A percentile compares a stretch with the other conserved stretches of the same genome.
Evolutionary conservation across 2,329 filamentous ascomycete genomes (phyloP).

Genomic region (Aspergillus melleus): DNA sequence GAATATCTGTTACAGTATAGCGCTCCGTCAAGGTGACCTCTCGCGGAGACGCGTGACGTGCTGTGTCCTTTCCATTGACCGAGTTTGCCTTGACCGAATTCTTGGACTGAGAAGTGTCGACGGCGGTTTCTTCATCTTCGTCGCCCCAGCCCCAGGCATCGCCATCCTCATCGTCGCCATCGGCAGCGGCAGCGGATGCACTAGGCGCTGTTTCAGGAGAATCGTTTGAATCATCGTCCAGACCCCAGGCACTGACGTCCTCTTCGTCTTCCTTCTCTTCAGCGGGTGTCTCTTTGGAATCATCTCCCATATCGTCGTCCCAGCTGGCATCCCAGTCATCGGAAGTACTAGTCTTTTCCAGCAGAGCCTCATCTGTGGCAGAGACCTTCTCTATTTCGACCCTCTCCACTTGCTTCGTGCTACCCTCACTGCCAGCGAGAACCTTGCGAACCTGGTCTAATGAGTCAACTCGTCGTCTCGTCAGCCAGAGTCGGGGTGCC

Average conservation of each 20-base stretch:
- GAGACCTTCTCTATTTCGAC: constrained; percentile 81
- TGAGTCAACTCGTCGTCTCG: constrained; percentile 75
- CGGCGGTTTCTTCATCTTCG: constrained; percentile 50
- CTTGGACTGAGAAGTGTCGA: constrained; percentile 20
- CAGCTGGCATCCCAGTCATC: constrained; percentile 78
- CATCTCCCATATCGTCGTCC: constrained; percentile 65
- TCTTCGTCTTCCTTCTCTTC: constrained; percentile 37
- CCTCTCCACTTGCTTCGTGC: constrained; percentile 72
- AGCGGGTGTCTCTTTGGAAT: constrained; percentile 18
- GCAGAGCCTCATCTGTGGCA: constrained; percentile 65
- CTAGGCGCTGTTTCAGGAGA: constrained; percentile 18
- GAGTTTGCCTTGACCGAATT: constrained; percentile 21
- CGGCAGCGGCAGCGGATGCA: constrained; percentile 32
- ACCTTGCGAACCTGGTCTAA: constrained; percentile 72
- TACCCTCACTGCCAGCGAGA: constrained; percentile 66
- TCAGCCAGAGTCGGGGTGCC: constrained; percentile 80
- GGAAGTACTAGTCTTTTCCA: constrained; percentile 53
- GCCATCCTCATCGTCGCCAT: constrained; percentile 53
- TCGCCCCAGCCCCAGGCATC: constrained; percentile 89
- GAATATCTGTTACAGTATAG: constrained; percentile 86
- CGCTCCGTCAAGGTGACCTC: constrained; percentile 80
- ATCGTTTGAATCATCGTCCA: constrained; percentile 44
- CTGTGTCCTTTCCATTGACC: constrained; percentile 20
- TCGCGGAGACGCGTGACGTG: constrained; percentile 36
- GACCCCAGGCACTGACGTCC: constrained; percentile 53